These are phyloP conservation scores for Cyberlindnera galapagoensis DNA, from an alignment of 805 yeast species.

Conservation along the genomic window DNA sequence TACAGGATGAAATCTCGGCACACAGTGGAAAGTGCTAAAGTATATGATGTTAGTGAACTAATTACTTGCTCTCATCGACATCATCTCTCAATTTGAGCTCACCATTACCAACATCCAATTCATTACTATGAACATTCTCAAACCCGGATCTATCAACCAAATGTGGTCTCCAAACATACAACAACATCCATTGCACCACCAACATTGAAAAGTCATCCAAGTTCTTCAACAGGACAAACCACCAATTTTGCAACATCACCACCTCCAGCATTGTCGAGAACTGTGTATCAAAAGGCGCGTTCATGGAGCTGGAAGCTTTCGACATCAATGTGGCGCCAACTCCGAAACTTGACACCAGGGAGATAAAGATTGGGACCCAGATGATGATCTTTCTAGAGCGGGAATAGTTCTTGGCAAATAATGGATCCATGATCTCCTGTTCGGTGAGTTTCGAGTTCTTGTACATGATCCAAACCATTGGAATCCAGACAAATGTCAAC, in stretches of 20 bases:
- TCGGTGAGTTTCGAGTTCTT: constrained; percentile 12
- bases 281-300: constrained; percentile 1
- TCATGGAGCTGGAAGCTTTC: neutral
- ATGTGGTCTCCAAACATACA: constrained; percentile 10
- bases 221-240: constrained; percentile 10
- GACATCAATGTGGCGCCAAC: too few species aligned
- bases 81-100: constrained; percentile 1
- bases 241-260: constrained; percentile 5
- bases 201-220: constrained; percentile 11
- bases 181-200: constrained; percentile 9
- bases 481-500: constrained; percentile 14
- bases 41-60: too few species aligned
- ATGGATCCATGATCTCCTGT: constrained; percentile 12
- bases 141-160: constrained; percentile 9
- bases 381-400: constrained; percentile 5
- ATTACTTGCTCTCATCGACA: too few species aligned
- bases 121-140: constrained; percentile 9
- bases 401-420: constrained; percentile 9
- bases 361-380: constrained; percentile 8
- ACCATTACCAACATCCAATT: constrained; percentile 7
- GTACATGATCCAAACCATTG: constrained; percentile 15
- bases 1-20: too few species aligned
- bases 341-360: too few species aligned
- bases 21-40: too few species aligned
- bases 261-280: constrained; percentile 4